A percentile compares a stretch with the other conserved stretches of the same genome.
phyloP scores from a whole-genome alignment of 176 grass and related monocot genomes.

The Zoysia pacifica region DNA sequence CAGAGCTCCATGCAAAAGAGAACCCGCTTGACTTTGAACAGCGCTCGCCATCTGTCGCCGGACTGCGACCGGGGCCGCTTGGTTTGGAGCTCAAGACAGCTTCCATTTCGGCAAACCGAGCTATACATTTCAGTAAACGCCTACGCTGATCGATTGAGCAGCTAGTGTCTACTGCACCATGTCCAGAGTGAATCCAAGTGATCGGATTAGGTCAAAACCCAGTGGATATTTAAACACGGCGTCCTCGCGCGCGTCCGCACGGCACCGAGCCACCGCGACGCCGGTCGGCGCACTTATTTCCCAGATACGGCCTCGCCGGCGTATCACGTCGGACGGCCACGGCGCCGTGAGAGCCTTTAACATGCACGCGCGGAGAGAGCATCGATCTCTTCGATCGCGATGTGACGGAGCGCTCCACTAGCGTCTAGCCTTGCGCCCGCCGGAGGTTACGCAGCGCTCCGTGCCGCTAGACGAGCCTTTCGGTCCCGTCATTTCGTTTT shows the following conservation, averaged over 20 bases:
- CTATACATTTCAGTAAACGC: background rate
- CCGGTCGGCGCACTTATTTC: conserved; percentile 30
- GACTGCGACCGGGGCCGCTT: background rate
- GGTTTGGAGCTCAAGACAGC: background rate
- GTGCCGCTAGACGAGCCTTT: background rate
- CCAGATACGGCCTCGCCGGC: conserved; percentile 28
- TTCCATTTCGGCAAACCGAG: conserved; percentile 6
- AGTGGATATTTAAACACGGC: background rate
- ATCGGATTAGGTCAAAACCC: conserved; percentile 17
- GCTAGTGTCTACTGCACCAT: background rate
- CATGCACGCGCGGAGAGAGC: background rate
- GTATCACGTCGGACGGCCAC: conserved; percentile 29
- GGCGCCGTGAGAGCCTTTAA: conserved; percentile 37
- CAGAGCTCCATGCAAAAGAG: conserved; percentile 19
- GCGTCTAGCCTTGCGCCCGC: too few relatives aligned
- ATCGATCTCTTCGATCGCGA: background rate
- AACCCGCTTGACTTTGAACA: conserved; percentile 9
- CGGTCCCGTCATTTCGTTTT: background rate
- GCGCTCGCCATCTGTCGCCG: conserved; percentile 16
- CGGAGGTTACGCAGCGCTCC: background rate
- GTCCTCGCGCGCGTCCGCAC: background rate
- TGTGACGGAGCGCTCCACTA: background rate
- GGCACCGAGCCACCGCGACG: conserved; percentile 13
- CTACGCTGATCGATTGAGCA: background rate
- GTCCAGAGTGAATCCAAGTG: background rate